Evolutionary conservation across 148 eudicot species (phyloP).

Genomic region (Rhododendron kiyosumense): DNA sequence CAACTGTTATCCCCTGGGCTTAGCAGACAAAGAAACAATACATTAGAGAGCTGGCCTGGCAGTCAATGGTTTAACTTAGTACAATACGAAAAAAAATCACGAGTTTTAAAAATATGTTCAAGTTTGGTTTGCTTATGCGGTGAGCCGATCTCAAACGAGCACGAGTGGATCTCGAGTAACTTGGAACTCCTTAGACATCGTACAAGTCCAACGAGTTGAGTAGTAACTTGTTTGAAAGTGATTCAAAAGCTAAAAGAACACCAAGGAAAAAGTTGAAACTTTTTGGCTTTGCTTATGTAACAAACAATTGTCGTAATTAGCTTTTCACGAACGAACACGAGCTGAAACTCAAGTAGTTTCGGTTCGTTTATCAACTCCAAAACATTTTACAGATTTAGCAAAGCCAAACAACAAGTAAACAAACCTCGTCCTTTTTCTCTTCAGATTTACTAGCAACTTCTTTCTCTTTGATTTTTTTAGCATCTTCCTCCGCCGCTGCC

Average conservation of each 20-base stretch:
- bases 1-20: conserved; percentile 70
- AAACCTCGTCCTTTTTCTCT: conserved; percentile 74
- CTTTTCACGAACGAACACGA: neutral
- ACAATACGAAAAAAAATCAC: too few relatives aligned
- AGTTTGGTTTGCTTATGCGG: neutral
- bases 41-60: neutral
- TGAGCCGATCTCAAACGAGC: neutral
- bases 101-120: too few relatives aligned
- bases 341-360: neutral
- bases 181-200: neutral
- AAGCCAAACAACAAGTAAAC: neutral
- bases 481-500: conserved; percentile 41
- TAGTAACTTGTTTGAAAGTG: neutral
- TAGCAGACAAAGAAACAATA: conserved; percentile 23
- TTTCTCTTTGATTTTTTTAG: conserved; percentile 42
- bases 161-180: neutral
- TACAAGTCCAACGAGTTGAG: neutral
- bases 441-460: conserved; percentile 35
- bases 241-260: neutral
- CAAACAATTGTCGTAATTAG: neutral
- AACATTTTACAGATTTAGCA: too few relatives aligned
- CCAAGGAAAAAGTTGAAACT: neutral
- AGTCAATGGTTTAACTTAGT: neutral
- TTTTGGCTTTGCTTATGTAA: neutral
- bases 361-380: neutral